Percentiles rank a stretch among this genome's conserved stretches.
Evolutionary conservation across 169 alveolate species (phyloP).

Genomic region (Eimeria acervulina): DNA sequence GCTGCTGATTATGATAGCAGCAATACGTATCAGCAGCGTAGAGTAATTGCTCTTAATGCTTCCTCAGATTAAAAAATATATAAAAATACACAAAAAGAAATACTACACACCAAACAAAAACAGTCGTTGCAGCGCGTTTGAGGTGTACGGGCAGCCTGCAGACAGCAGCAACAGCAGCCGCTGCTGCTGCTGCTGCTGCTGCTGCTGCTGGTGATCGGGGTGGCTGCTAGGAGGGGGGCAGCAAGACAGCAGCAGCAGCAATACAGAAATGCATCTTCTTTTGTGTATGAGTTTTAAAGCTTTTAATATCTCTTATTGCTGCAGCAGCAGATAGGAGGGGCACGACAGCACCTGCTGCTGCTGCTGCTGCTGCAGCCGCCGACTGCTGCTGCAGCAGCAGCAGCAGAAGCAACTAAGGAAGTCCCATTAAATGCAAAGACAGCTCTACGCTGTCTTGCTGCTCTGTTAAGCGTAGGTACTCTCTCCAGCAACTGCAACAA

Average conservation of each 20-base stretch:
- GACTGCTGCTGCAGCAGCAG: too few relatives aligned
- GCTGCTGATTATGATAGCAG: not conserved
- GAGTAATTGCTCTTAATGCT: not conserved
- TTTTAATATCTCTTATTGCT: not conserved
- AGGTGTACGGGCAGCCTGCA: not conserved
- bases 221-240: not conserved
- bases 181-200: slow-evolving; percentile 23
- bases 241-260: slow-evolving; percentile 41
- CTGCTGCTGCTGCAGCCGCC: slow-evolving; percentile 39
- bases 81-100: not conserved
- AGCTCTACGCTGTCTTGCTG: not conserved
- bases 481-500: slow-evolving; percentile 45
- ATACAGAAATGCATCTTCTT: not conserved
- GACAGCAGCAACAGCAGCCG: slow-evolving; percentile 6
- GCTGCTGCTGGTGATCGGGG: not conserved
- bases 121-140: not conserved
- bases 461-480: not conserved
- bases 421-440: not conserved
- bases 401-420: not conserved
- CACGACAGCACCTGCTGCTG: slow-evolving; percentile 1
- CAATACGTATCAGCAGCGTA: slow-evolving; percentile 4
- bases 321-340: slow-evolving; percentile 9
- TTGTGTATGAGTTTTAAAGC: not conserved
- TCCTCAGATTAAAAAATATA: not conserved
- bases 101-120: not conserved